Evolutionary conservation across 148 eudicot genomes (phyloP).

Genomic region (Polygonum maritimum): DNA sequence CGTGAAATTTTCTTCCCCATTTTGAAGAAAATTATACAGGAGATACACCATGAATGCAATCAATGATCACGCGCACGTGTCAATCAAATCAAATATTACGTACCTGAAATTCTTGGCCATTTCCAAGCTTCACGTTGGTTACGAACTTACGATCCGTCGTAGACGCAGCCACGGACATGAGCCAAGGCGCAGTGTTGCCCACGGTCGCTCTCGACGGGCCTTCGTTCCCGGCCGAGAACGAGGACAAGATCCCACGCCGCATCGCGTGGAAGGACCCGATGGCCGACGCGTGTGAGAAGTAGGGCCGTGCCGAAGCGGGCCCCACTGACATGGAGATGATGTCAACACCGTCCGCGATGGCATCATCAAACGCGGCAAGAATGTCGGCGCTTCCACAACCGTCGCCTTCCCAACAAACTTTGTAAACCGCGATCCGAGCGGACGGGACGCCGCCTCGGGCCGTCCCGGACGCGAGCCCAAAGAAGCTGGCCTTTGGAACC

Average conservation of each 20-base stretch:
- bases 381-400: too few species aligned
- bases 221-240: slow-evolving; percentile 24
- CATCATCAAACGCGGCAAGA: slow-evolving; percentile 45
- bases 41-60: too few species aligned
- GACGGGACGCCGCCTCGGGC: slow-evolving; percentile 49
- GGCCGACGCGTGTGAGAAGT: slow-evolving; percentile 14
- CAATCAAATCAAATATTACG: too few species aligned
- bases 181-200: slow-evolving; percentile 48
- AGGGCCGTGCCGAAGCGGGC: too few species aligned
- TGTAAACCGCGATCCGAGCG: slow-evolving; percentile 46
- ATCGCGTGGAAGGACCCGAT: slow-evolving; percentile 34
- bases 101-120: slow-evolving; percentile 19
- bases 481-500: slow-evolving; percentile 22
- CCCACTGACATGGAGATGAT: slow-evolving; percentile 38
- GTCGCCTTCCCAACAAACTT: slow-evolving; percentile 17
- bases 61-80: too few species aligned
- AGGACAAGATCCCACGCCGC: slow-evolving; percentile 28
- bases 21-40: too few species aligned
- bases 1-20: too few species aligned
- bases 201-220: slow-evolving; percentile 21
- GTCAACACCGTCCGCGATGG: slow-evolving; percentile 59
- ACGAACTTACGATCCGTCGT: slow-evolving; percentile 34
- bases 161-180: slow-evolving; percentile 37
- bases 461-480: slow-evolving; percentile 26
- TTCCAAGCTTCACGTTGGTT: slow-evolving; percentile 25